These are phyloP conservation scores for Fraxinus americana DNA, from an alignment of 257 asterid genomes.

Conservation along the genomic window DNA sequence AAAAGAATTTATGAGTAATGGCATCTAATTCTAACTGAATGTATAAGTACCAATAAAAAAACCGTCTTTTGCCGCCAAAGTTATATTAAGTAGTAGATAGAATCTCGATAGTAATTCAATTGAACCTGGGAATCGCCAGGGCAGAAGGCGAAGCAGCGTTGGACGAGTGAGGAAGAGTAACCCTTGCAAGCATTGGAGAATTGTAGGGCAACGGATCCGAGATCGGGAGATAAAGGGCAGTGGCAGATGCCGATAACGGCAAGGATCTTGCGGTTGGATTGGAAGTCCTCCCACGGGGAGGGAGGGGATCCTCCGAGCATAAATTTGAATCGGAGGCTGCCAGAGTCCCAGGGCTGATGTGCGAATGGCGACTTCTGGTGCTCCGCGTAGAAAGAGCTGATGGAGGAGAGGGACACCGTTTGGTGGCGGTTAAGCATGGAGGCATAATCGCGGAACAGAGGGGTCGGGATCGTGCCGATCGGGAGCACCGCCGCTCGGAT, in stretches of 20 bases:
- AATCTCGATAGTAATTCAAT: neutral
- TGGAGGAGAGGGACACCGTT: constrained; percentile 77
- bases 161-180: constrained; percentile 85
- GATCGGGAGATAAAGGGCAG: constrained; percentile 92
- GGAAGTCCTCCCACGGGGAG: constrained; percentile 98
- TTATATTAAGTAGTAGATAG: neutral
- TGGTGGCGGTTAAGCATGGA: constrained; percentile 82
- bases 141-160: constrained; percentile 88
- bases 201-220: constrained; percentile 58
- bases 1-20: neutral
- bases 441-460: constrained; percentile 78
- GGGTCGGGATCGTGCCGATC: constrained; percentile 62
- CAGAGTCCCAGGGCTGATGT: constrained; percentile 91
- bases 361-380: constrained; percentile 96
- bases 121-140: constrained; percentile 91
- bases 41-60: neutral
- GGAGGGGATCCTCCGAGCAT: constrained; percentile 90
- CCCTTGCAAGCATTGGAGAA: constrained; percentile 61
- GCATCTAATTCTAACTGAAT: neutral
- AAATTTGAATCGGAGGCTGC: constrained; percentile 83
- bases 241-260: constrained; percentile 88
- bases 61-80: neutral
- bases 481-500: constrained; percentile 94
- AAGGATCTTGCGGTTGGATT: constrained; percentile 82
- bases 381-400: constrained; percentile 96